Evolutionary conservation across 352 stramenopile genomes (phyloP), one percentile per base, ranked within the genome.

Genomic region (Phytophthora litchii): DNA sequence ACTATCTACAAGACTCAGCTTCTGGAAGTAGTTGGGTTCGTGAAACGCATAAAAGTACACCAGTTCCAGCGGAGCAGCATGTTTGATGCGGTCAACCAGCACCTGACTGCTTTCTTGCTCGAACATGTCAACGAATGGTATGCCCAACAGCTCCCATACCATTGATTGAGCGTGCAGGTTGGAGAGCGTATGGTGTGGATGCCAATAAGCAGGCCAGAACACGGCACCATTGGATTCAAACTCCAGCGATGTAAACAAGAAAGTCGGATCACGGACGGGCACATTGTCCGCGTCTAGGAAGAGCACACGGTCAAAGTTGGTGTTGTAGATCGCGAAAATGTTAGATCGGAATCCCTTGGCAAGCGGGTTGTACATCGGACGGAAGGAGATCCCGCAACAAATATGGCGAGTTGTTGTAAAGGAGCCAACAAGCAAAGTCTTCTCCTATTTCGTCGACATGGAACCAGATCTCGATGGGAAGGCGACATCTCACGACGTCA

Each of bases 151-250:
- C 29, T 80, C 65, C 76, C 74, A 86, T 5, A 86, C 34, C 29
- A 83, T 60, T 37, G 69, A 79, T 10, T 54, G 32, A 16, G 54
- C 60, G 44, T 86, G 68, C 19, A 86, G 50, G 47, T 86, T 86
- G 52, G 82, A 83, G 12, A 83, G 74, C 2, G 74, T 72, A 46
- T 69, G 64, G 27, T 21, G 49, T 7, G 74, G 71, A 19, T 87
- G 74, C 73, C 73, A 88, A 46, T 83, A 84, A 37, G 85, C 78
- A 3, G 74, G 78, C 78, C 78, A 89, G 32, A 89, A 88, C 1
- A 89, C 20, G 11, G 80, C 76, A 6, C 72, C 74, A 0, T 54
- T 73, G 5, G 46, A 16, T 17, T 43, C 29, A 23, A 80, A 86
- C 48, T 76, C 72, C 0, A 14, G 14, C 0, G 49, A 51, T 5